phyloP scores from a whole-genome alignment of 2,329 filamentous ascomycete genomes.

The Arachnomyces sp. region DNA sequence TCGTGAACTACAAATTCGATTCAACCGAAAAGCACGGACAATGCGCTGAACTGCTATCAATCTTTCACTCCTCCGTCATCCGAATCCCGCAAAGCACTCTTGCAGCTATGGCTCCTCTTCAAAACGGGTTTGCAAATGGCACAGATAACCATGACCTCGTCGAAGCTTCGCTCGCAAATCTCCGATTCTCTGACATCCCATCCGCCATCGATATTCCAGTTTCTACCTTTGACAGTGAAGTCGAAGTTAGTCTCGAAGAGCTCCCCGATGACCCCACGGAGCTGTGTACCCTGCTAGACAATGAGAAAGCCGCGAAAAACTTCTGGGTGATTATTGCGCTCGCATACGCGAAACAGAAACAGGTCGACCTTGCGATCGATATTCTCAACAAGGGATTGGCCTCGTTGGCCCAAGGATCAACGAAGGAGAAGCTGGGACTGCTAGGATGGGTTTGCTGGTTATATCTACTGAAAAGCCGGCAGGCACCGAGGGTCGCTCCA shows the following conservation, averaged over 20 bases:
- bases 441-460: slow-evolving; percentile 84
- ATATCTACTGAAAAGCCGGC: slow-evolving; percentile 79
- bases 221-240: slow-evolving; percentile 55
- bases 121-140: slow-evolving; percentile 48
- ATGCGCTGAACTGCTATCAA: slow-evolving; percentile 23
- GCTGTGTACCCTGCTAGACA: slow-evolving; percentile 89
- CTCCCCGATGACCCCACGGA: slow-evolving; percentile 91
- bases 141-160: slow-evolving; percentile 37
- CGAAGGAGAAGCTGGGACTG: slow-evolving; percentile 78
- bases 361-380: slow-evolving; percentile 74
- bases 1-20: neutral
- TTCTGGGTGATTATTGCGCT: slow-evolving; percentile 98
- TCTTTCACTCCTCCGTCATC: slow-evolving; percentile 7
- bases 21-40: slow-evolving; percentile 11
- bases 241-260: slow-evolving; percentile 88
- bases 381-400: slow-evolving; percentile 65
- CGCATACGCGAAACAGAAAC: slow-evolving; percentile 92
- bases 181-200: slow-evolving; percentile 56
- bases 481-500: slow-evolving; percentile 61
- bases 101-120: slow-evolving; percentile 43
- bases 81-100: neutral
- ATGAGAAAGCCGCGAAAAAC: slow-evolving; percentile 80
- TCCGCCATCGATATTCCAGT: slow-evolving; percentile 59
- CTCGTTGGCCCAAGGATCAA: slow-evolving; percentile 61
- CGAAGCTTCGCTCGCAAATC: slow-evolving; percentile 26